Conservation (phyloP, 768 basidiomycete genomes). For the Suillus bovinus region DNA sequence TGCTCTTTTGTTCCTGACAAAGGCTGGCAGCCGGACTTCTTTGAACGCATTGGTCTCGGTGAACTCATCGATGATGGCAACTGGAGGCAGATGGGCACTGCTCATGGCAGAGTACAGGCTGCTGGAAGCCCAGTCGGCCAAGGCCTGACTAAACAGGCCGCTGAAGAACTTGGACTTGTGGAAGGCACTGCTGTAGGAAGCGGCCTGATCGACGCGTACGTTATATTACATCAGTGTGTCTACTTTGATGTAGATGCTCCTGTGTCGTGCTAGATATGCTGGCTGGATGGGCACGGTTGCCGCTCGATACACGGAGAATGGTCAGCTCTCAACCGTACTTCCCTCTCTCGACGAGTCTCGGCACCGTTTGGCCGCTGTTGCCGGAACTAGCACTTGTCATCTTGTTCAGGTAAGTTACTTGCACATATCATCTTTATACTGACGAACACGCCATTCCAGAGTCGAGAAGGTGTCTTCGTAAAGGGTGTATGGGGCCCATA, state of each 20-base stretch:
- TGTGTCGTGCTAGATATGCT: slow-evolving; percentile 59
- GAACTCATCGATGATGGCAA: slow-evolving; percentile 62
- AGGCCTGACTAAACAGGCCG: slow-evolving; percentile 77
- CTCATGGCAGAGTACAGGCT: slow-evolving; percentile 64
- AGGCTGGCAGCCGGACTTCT: slow-evolving; percentile 93
- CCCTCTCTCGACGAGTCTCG: slow-evolving; percentile 76
- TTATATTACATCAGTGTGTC: not conserved
- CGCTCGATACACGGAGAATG: slow-evolving; percentile 65
- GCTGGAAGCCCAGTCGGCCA: slow-evolving; percentile 85
- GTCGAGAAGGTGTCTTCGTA: slow-evolving; percentile 81
- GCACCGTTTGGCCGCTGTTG: slow-evolving; percentile 86
- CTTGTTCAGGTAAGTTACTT: slow-evolving; percentile 71
- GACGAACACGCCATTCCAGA: slow-evolving; percentile 41
- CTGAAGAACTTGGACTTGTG: slow-evolving; percentile 79
- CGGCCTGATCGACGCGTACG: slow-evolving; percentile 94
- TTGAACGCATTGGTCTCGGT: slow-evolving; percentile 77
- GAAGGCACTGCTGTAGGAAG: slow-evolving; percentile 93
- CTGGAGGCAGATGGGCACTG: slow-evolving; percentile 75
- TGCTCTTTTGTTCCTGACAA: slow-evolving; percentile 85
- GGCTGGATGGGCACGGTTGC: slow-evolving; percentile 98
- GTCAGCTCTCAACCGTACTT: slow-evolving; percentile 45
- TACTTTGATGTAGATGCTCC: slow-evolving; percentile 6
- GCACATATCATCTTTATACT: not conserved
- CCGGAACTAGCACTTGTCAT: slow-evolving; percentile 97
- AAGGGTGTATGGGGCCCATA: slow-evolving; percentile 94